Conservation (phyloP, 192 early-diverging fungal genomes). For the Entomortierella parvispora region DNA sequence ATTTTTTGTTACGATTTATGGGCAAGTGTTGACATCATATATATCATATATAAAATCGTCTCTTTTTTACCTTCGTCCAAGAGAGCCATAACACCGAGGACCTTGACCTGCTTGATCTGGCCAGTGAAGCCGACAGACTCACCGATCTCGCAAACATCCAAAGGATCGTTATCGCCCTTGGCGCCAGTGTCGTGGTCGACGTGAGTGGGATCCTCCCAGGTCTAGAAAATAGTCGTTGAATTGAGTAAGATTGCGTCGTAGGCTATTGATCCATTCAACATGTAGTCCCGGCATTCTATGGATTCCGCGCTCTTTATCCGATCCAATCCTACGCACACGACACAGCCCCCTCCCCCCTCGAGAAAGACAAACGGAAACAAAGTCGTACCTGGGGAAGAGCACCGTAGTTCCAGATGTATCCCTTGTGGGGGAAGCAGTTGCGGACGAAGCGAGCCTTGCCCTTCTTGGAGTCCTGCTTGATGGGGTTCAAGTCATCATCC, state of each 20-base stretch:
- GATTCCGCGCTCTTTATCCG: no score
- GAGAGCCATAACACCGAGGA: conserved; percentile 97
- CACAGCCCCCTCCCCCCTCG: no score
- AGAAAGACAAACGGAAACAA: not conserved
- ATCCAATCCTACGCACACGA: no score
- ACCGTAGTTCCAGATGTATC: conserved; percentile 99
- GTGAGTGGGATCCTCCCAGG: conserved; percentile 97
- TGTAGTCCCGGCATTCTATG: no score
- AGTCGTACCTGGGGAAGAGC: conserved; percentile 87
- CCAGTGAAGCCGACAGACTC: conserved; percentile 89
- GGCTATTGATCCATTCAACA: no score
- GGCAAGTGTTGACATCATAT: no score
- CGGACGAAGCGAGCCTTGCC: conserved; percentile 98
- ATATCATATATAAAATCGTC: no score
- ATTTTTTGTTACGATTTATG: no score
- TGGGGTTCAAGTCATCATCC: conserved; percentile 97
- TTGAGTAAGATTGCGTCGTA: not conserved
- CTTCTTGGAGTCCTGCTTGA: conserved; percentile 99
- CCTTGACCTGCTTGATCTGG: conserved; percentile 99
- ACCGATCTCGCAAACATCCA: conserved; percentile 99
- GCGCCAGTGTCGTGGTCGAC: conserved; percentile 93
- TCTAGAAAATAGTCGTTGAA: conserved; percentile 56
- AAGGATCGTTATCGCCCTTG: conserved; percentile 95
- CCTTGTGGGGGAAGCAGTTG: conserved; percentile 99
- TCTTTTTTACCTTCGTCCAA: conserved; percentile 85